A percentile compares a stretch with the other conserved stretches of the same genome.
Conservation (phyloP, 179 eudicot species). For the Carnegiea gigantea region DNA sequence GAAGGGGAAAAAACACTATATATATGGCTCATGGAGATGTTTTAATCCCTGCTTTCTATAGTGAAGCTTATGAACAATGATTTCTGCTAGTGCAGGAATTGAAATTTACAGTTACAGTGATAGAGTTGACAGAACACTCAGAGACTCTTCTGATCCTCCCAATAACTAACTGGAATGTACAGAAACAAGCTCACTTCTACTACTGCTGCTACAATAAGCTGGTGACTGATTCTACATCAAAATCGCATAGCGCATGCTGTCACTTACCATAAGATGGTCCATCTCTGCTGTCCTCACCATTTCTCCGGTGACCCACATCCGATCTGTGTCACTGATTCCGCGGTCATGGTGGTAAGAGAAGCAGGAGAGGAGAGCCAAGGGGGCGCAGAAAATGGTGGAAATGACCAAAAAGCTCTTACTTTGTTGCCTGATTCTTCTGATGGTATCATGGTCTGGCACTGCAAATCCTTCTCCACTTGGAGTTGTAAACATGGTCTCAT, state of each 20-base stretch:
- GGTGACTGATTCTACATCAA: conserved; percentile 40
- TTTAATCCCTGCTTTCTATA: not conserved
- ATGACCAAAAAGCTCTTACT: conserved; percentile 30
- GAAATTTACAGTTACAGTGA: not conserved
- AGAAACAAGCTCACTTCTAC: not conserved
- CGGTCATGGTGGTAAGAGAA: conserved; percentile 37
- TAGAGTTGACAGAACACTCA: conserved; percentile 11
- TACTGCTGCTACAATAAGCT: not conserved
- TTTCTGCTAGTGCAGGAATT: not conserved
- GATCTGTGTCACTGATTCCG: conserved; percentile 29
- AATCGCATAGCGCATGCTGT: conserved; percentile 72
- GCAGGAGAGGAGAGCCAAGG: conserved; percentile 42
- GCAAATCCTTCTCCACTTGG: conserved; percentile 1
- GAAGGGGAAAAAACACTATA: not conserved
- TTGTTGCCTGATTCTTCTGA: conserved; percentile 17
- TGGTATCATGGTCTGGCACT: conserved; percentile 20
- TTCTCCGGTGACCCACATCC: conserved; percentile 50
- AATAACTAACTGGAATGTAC: conserved; percentile 20
- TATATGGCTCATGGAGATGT: not conserved
- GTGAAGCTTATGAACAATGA: not conserved
- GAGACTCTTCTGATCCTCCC: conserved; percentile 7
- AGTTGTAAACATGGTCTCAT: conserved; percentile 46
- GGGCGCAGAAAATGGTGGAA: conserved; percentile 30
- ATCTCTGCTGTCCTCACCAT: conserved; percentile 43
- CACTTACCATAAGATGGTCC: conserved; percentile 68